These are phyloP conservation scores for Nymphaea thermarum DNA, from an alignment of 164 flowering plant species.

Conservation along the genomic window DNA sequence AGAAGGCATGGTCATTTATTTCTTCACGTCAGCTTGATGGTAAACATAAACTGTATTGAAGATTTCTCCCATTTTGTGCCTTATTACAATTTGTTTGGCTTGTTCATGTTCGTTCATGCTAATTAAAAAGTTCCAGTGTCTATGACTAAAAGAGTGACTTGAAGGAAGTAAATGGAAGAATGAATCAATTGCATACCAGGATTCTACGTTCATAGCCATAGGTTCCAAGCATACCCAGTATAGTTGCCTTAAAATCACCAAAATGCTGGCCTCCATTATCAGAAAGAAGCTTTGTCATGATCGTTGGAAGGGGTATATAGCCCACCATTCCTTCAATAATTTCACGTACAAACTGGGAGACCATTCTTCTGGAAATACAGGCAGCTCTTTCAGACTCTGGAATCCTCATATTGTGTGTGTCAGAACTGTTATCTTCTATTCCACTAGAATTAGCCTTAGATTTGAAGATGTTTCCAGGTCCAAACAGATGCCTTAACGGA, in stretches of 20 bases:
- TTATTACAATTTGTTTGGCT: background rate
- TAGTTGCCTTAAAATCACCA: slow-evolving; percentile 86
- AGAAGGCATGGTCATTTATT: background rate
- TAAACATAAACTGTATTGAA: background rate
- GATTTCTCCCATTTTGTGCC: background rate
- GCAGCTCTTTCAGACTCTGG: slow-evolving; percentile 34
- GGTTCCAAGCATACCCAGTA: slow-evolving; percentile 85
- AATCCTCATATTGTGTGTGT: slow-evolving; percentile 37
- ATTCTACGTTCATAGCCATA: slow-evolving; percentile 91
- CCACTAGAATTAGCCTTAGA: background rate
- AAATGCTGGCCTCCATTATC: slow-evolving; percentile 90
- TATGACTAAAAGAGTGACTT: background rate
- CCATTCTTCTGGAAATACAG: slow-evolving; percentile 44
- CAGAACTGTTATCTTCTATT: slow-evolving; percentile 17
- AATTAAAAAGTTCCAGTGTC: background rate
- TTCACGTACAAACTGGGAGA: slow-evolving; percentile 74
- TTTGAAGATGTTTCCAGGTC: slow-evolving; percentile 2
- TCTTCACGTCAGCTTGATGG: background rate
- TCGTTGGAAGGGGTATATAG: slow-evolving; percentile 73
- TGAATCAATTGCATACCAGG: slow-evolving; percentile 37
- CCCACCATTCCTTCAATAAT: slow-evolving; percentile 97
- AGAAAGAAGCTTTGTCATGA: slow-evolving; percentile 87
- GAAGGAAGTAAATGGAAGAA: background rate
- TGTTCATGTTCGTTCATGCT: background rate
- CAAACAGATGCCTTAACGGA: slow-evolving; percentile 49